phyloP scores from a whole-genome alignment of 164 flowering plant genomes.

The Tetrastigma voinierianum region DNA sequence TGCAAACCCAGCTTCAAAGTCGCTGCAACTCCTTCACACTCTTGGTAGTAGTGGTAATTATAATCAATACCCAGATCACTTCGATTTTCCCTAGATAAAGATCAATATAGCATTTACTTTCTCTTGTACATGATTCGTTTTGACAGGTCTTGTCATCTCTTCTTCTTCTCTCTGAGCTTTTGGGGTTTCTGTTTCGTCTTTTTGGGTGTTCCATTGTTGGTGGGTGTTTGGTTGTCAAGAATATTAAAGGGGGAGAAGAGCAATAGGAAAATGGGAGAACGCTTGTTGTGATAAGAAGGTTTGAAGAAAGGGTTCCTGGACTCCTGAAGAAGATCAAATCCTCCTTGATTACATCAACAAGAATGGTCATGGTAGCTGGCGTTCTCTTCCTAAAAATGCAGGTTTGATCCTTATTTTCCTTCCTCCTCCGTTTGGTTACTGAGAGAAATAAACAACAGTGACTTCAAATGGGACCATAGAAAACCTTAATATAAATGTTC shows the following conservation, averaged over 20 bases:
- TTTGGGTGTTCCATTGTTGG: background rate
- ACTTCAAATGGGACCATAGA: background rate
- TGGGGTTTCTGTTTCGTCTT: background rate
- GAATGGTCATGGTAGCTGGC: conserved; percentile 83
- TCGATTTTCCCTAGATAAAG: conserved; percentile 13
- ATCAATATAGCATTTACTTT: conserved; percentile 14
- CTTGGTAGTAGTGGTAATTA: background rate
- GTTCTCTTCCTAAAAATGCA: conserved; percentile 79
- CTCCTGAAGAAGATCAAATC: conserved; percentile 71
- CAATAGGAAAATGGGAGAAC: conserved; percentile 19
- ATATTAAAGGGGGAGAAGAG: background rate
- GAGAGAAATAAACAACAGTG: background rate
- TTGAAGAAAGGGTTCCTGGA: conserved; percentile 90
- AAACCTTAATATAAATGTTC: background rate
- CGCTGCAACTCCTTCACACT: conserved; percentile 13
- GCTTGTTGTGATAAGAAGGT: conserved; percentile 79
- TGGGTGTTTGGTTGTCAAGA: background rate
- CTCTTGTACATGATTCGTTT: background rate
- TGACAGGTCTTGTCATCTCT: no score
- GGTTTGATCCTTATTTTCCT: conserved; percentile 30
- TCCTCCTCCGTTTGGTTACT: background rate
- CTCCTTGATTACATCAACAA: conserved; percentile 53
- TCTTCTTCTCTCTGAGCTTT: background rate
- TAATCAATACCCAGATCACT: conserved; percentile 1
- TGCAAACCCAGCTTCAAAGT: conserved; percentile 24